Conservation (phyloP, 371 early-diverging fungal genomes). For the Homolaphlyctis polyrhiza region DNA sequence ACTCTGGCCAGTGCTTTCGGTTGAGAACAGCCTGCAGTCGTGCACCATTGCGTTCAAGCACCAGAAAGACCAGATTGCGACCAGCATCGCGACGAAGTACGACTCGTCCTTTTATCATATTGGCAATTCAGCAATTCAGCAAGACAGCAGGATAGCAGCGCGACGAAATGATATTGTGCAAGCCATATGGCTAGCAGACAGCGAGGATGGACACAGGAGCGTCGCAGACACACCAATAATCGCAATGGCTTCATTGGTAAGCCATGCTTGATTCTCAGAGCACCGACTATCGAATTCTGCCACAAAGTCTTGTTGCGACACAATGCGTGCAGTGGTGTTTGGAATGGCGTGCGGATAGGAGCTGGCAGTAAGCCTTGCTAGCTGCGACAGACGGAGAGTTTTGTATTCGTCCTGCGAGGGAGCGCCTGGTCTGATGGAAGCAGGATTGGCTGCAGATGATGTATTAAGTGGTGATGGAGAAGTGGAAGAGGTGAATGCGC, state of each 20-base stretch:
- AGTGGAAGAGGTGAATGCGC: background rate
- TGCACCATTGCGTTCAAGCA: conserved; percentile 58
- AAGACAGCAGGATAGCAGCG: background rate
- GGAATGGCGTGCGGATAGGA: background rate
- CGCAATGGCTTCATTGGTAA: background rate
- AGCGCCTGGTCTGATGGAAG: background rate
- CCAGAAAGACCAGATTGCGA: conserved; percentile 67
- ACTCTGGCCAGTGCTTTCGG: conserved; percentile 33
- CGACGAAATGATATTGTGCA: too few relatives aligned
- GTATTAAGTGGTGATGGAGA: background rate
- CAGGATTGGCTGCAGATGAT: background rate
- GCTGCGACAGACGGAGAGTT: background rate
- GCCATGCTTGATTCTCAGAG: background rate
- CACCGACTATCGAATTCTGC: background rate
- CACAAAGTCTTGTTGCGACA: background rate
- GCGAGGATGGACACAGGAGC: background rate
- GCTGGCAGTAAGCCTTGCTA: background rate
- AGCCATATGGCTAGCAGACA: too few relatives aligned
- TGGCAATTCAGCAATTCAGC: background rate
- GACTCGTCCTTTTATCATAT: conserved; percentile 8
- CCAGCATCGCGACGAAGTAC: conserved; percentile 41
- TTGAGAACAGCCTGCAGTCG: conserved; percentile 65
- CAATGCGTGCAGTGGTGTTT: background rate
- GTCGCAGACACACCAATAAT: background rate
- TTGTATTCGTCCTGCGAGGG: background rate